Evolutionary conservation across 768 basidiomycete species (phyloP).

Genomic region (Calocybe cyanea): DNA sequence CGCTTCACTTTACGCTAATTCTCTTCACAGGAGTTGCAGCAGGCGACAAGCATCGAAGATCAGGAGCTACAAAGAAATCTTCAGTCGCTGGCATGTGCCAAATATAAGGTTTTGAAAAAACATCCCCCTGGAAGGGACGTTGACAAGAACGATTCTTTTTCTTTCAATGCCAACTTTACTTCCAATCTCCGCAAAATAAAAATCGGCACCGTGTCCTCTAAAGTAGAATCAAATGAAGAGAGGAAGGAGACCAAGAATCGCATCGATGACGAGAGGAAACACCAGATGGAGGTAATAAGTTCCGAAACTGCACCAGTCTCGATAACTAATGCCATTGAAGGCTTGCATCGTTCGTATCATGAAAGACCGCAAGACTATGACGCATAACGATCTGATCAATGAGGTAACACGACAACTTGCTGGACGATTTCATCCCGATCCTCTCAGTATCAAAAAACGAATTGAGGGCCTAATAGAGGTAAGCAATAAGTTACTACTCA

Average conservation of each 20-base stretch:
- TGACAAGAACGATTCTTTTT: conserved; percentile 70
- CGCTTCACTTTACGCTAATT: neutral
- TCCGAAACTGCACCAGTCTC: conserved; percentile 17
- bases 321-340: conserved; percentile 36
- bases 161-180: conserved; percentile 83
- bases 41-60: conserved; percentile 70
- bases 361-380: conserved; percentile 91
- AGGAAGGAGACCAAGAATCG: conserved; percentile 85
- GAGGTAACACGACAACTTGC: conserved; percentile 88
- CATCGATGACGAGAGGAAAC: conserved; percentile 87
- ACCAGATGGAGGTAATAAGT: conserved; percentile 75
- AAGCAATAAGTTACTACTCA: conserved; percentile 18
- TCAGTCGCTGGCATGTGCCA: conserved; percentile 94
- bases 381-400: conserved; percentile 83
- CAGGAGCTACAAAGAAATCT: conserved; percentile 85
- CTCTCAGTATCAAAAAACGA: conserved; percentile 85
- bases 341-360: conserved; percentile 97
- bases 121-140: conserved; percentile 87
- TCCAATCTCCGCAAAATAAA: conserved; percentile 87
- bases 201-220: conserved; percentile 84
- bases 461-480: conserved; percentile 95
- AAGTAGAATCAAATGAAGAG: conserved; percentile 84
- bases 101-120: conserved; percentile 89
- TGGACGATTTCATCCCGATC: conserved; percentile 82
- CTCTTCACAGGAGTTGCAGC: conserved; percentile 72